Evolutionary conservation across 2,329 filamentous ascomycete species (phyloP).

Genomic region (Claviceps arundinis): DNA sequence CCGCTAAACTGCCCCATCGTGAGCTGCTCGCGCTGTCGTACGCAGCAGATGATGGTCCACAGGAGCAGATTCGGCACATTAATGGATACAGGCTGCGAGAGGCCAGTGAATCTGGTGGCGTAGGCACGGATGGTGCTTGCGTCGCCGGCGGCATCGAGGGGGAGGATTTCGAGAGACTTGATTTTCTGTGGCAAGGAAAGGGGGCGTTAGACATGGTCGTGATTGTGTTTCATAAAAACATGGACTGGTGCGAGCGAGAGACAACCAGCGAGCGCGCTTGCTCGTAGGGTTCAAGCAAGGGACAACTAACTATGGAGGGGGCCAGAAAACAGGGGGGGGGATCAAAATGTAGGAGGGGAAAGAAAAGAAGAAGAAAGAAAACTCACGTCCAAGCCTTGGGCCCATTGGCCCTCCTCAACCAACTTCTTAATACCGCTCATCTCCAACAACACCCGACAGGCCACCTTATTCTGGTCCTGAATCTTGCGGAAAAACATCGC

Average conservation of each 20-base stretch:
- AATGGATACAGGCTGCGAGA: conserved; percentile 70
- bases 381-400: conserved; percentile 45
- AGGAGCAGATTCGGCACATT: conserved; percentile 85
- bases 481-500: conserved; percentile 48
- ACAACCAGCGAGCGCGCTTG: too few relatives aligned
- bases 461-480: conserved; percentile 41
- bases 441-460: conserved; percentile 42
- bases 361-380: conserved; percentile 9
- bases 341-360: not conserved
- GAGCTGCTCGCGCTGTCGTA: conserved; percentile 60
- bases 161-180: conserved; percentile 61
- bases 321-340: not conserved
- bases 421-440: conserved; percentile 48
- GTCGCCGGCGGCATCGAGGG: conserved; percentile 61
- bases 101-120: conserved; percentile 66
- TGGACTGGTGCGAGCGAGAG: too few relatives aligned
- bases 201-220: not conserved
- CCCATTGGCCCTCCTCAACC: conserved; percentile 42
- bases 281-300: too few relatives aligned
- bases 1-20: conserved; percentile 60
- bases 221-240: too few relatives aligned
- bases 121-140: conserved; percentile 65
- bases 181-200: conserved; percentile 44
- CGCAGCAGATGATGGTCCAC: conserved; percentile 85
- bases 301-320: not conserved